Percentiles rank a stretch among this genome's conserved stretches.
These are phyloP conservation scores for Emergomyces africanus DNA, from an alignment of 2,329 filamentous ascomycete genomes.

Conservation along the genomic window DNA sequence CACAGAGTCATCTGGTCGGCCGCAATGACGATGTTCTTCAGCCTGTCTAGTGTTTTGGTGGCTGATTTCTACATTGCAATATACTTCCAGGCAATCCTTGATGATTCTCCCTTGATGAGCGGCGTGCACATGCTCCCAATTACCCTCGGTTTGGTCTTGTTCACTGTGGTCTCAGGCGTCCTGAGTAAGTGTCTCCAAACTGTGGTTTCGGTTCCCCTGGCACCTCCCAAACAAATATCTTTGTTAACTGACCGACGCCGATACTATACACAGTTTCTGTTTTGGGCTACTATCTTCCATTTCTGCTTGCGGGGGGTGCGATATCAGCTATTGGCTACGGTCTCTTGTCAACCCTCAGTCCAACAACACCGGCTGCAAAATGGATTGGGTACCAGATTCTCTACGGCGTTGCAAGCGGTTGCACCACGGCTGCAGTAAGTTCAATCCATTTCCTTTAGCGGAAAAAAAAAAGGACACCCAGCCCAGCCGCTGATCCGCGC, in stretches of 20 bases:
- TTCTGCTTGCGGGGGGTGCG: constrained; percentile 16
- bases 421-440: constrained; percentile 8
- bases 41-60: constrained; percentile 16
- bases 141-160: constrained; percentile 16
- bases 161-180: constrained; percentile 10
- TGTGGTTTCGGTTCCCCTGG: neutral
- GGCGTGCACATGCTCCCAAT: constrained; percentile 28
- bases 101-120: constrained; percentile 24
- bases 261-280: constrained; percentile 14
- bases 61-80: constrained; percentile 24
- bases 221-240: neutral
- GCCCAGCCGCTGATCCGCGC: neutral
- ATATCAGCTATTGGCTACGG: constrained; percentile 21
- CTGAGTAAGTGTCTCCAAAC: constrained; percentile 2
- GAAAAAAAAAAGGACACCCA: neutral
- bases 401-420: constrained; percentile 13
- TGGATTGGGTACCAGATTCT: constrained; percentile 23
- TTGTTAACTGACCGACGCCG: neutral
- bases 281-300: constrained; percentile 24
- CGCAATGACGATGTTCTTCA: constrained; percentile 14
- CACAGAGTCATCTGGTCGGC: constrained; percentile 21
- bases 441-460: neutral
- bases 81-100: constrained; percentile 31
- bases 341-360: constrained; percentile 19
- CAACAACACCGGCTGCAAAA: constrained; percentile 11